These are phyloP conservation scores for Eucalyptus guilfoylei DNA, from an alignment of 345 rosid species.

Conservation along the genomic window DNA sequence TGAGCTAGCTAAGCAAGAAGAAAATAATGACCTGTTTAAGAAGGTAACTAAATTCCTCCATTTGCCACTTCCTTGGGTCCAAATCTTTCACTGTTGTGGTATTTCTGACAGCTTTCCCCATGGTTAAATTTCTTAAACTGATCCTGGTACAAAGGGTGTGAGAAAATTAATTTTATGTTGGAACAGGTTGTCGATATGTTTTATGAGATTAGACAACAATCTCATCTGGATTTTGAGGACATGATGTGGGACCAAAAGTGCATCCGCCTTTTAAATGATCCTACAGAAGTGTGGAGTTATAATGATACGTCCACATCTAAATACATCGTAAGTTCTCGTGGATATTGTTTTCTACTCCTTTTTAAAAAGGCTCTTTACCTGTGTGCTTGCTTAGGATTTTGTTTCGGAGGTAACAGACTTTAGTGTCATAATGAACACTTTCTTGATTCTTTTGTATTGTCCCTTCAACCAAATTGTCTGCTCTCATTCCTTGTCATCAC, in stretches of 20 bases:
- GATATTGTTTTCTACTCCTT: neutral
- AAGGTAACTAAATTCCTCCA: conserved; percentile 29
- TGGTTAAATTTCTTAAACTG: neutral
- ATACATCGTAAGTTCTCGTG: conserved; percentile 59
- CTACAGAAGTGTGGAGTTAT: conserved; percentile 68
- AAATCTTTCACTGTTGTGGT: neutral
- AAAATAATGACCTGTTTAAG: conserved; percentile 38
- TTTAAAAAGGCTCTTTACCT: neutral
- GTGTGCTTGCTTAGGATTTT: neutral
- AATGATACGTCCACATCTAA: conserved; percentile 70
- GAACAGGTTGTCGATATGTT: conserved; percentile 68
- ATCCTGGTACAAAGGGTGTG: neutral
- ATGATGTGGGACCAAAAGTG: conserved; percentile 59
- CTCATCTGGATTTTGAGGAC: conserved; percentile 30
- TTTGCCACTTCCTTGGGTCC: neutral
- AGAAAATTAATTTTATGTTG: neutral
- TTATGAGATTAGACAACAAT: conserved; percentile 49
- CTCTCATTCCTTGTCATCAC: neutral
- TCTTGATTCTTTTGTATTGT: neutral
- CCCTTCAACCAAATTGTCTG: neutral
- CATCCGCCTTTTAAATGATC: conserved; percentile 52
- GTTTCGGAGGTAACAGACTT: neutral
- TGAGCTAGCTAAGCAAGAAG: conserved; percentile 50
- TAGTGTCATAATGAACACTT: neutral
- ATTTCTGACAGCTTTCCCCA: no score